Conservation (phyloP, 1,139 yeast species). For the Blastobotrys ciferrii region DNA sequence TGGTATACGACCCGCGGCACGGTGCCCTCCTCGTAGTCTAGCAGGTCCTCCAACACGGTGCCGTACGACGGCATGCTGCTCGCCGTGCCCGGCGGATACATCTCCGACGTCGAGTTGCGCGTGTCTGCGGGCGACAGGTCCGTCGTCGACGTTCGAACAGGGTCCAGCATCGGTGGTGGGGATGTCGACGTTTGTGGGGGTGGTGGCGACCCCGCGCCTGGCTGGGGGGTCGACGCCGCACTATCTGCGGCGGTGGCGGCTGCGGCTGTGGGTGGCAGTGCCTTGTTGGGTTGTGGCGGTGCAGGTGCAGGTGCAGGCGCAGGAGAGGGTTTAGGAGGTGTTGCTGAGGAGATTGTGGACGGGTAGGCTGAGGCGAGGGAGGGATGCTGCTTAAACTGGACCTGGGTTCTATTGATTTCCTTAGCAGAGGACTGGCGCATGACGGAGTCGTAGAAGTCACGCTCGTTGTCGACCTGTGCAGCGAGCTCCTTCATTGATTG, state of each 20-base stretch:
- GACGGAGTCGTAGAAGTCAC: constrained; percentile 73
- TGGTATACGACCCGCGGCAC: constrained; percentile 90
- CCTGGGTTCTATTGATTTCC: constrained; percentile 39
- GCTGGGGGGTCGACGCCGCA: neutral
- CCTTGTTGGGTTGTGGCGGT: constrained; percentile 7
- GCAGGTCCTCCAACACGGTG: constrained; percentile 68
- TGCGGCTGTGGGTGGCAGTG: neutral
- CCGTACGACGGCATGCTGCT: constrained; percentile 59
- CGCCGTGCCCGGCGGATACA: constrained; percentile 30
- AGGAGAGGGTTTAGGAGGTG: no score
- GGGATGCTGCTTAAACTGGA: constrained; percentile 77
- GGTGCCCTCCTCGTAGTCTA: constrained; percentile 81
- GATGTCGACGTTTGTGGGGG: constrained; percentile 8
- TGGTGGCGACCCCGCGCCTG: neutral
- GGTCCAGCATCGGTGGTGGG: constrained; percentile 8
- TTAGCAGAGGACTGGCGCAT: constrained; percentile 32
- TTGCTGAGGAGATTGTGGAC: constrained; percentile 6
- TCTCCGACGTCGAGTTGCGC: constrained; percentile 6
- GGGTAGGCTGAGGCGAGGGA: constrained; percentile 45
- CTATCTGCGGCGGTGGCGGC: constrained; percentile 11
- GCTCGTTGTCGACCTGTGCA: constrained; percentile 74
- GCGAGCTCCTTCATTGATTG: constrained; percentile 76
- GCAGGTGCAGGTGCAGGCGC: constrained; percentile 11
- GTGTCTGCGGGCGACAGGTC: neutral
- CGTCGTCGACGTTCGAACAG: neutral